Conservation (phyloP, 306 rosid species). For the Abrus pulchellus region DNA sequence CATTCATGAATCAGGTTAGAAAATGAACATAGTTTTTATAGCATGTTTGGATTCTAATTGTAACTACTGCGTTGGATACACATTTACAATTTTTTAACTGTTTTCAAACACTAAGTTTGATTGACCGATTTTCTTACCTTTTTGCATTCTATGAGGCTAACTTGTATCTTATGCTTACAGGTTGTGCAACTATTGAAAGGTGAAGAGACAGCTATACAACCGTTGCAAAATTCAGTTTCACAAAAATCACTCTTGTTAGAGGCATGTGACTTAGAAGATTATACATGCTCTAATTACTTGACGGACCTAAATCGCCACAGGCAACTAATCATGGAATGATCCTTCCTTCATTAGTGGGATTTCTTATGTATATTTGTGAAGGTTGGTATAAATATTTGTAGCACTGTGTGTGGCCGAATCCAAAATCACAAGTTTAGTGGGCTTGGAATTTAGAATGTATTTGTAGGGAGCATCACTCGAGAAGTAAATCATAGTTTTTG, state of each 20-base stretch:
- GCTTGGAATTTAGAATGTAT: conserved; percentile 45
- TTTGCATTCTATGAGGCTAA: conserved; percentile 3
- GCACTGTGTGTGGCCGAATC: conserved; percentile 34
- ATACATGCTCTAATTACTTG: conserved; percentile 84
- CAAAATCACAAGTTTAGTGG: conserved; percentile 45
- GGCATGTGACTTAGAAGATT: conserved; percentile 86
- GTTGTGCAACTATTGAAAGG: conserved; percentile 72
- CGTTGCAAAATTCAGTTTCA: conserved; percentile 45
- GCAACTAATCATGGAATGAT: conserved; percentile 83
- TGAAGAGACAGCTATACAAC: conserved; percentile 57
- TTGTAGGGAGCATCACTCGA: conserved; percentile 34
- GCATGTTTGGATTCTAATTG: background rate
- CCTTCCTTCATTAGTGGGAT: conserved; percentile 20
- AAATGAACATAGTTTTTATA: background rate
- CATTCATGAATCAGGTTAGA: conserved; percentile 78
- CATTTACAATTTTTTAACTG: too few relatives aligned
- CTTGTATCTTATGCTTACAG: conserved; percentile 45
- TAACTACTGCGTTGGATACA: too few relatives aligned
- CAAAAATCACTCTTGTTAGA: conserved; percentile 63
- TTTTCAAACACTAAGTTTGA: background rate
- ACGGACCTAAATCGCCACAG: conserved; percentile 84
- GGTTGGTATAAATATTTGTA: conserved; percentile 41
- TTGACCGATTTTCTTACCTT: background rate
- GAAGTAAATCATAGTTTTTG: background rate
- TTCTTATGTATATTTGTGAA: conserved; percentile 30